Percentiles rank a stretch among this genome's conserved stretches.
Conservation (phyloP, 192 early-diverging fungal species). For the Coemansia sp. region DNA sequence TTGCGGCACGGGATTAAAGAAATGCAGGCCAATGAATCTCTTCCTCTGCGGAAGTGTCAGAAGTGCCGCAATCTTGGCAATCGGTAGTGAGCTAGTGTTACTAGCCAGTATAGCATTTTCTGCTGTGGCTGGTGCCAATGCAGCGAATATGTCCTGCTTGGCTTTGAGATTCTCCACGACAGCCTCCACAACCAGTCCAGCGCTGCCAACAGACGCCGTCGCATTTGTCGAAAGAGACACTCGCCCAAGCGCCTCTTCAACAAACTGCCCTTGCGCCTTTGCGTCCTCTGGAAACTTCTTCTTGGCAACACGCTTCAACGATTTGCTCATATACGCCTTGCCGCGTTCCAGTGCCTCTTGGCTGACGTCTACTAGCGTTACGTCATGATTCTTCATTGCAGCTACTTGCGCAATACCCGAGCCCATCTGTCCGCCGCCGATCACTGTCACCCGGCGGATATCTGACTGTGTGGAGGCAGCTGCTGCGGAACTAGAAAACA, state of each 20-base stretch:
- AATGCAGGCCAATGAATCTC: conserved; percentile 87
- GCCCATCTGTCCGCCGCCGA: conserved; percentile 88
- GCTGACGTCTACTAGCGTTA: conserved; percentile 85
- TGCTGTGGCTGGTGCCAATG: conserved; percentile 72
- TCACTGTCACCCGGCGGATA: conserved; percentile 65
- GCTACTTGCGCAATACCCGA: conserved; percentile 88
- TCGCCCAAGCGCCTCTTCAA: conserved; percentile 68
- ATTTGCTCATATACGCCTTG: conserved; percentile 77
- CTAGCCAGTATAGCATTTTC: conserved; percentile 76
- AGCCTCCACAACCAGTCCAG: conserved; percentile 91
- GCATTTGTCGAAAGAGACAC: conserved; percentile 70
- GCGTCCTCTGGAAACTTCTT: conserved; percentile 79
- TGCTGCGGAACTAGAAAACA: conserved; percentile 8
- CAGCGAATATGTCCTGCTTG: conserved; percentile 81
- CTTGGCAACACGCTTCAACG: conserved; percentile 84
- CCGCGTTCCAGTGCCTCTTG: conserved; percentile 74
- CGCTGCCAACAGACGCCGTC: conserved; percentile 56
- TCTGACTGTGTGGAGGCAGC: conserved; percentile 2
- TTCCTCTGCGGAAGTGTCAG: conserved; percentile 53
- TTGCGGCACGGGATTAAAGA: conserved; percentile 98
- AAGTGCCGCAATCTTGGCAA: conserved; percentile 74
- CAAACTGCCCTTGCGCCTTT: conserved; percentile 61
- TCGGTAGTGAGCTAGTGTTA: conserved; percentile 91
- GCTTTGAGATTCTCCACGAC: conserved; percentile 90
- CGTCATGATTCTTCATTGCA: conserved; percentile 73